These are phyloP conservation scores for Agastache rugosa DNA, from an alignment of 257 asterid genomes.

Conservation along the genomic window DNA sequence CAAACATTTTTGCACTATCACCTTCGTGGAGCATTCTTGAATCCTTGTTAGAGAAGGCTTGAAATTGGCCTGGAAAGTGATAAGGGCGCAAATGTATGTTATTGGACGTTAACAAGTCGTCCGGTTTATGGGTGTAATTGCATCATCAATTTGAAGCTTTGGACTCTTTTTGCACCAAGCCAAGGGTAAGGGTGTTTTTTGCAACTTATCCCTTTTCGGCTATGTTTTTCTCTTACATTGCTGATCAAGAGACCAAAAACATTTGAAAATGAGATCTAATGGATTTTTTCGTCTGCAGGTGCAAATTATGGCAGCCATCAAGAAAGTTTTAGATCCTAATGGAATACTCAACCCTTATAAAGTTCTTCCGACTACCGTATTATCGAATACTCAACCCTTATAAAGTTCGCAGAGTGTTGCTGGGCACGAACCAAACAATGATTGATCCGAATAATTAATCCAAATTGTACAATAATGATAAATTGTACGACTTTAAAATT, in stretches of 20 bases:
- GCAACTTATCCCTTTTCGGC: background rate
- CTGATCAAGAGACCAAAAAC: background rate
- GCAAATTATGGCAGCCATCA: conserved; percentile 77
- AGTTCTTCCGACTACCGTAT: conserved; percentile 74
- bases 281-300: conserved; percentile 54
- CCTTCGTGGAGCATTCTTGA: no score
- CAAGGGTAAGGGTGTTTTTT: no score
- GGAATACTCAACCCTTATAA: conserved; percentile 95
- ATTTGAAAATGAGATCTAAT: background rate
- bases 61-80: no score
- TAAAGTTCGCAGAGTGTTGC: conserved; percentile 44
- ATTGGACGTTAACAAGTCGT: no score
- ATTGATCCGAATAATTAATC: background rate
- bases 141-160: no score
- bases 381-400: conserved; percentile 84
- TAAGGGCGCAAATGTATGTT: no score
- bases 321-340: conserved; percentile 86
- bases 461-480: background rate
- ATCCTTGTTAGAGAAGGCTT: no score
- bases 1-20: no score
- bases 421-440: background rate
- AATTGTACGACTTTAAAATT: background rate
- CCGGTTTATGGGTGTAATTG: no score
- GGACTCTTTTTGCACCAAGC: no score
- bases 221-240: background rate